A percentile compares a stretch with the other conserved stretches of the same genome.
Evolutionary conservation across 768 basidiomycete species (phyloP).

Genomic region (Tylopilus vinaceipallidus): DNA sequence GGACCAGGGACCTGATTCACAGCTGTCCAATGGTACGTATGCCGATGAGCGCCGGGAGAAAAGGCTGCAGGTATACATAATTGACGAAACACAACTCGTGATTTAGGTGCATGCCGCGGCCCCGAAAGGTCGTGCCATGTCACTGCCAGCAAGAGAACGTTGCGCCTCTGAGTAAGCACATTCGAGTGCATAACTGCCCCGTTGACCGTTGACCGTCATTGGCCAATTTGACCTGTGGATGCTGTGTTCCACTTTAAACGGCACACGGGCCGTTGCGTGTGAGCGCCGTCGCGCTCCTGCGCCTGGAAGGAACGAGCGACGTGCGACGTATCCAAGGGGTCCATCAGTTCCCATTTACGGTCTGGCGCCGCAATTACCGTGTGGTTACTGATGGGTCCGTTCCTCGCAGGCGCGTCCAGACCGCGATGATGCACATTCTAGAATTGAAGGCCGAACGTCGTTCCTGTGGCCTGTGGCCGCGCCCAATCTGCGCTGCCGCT

Average conservation of each 20-base stretch:
- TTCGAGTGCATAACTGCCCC: no score
- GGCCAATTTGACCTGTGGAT: background rate
- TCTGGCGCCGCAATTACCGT: background rate
- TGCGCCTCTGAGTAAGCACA: background rate
- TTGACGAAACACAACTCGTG: background rate
- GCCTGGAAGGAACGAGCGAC: background rate
- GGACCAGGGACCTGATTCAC: background rate
- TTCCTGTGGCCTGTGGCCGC: background rate
- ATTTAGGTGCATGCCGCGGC: conserved; percentile 4
- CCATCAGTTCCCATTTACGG: no score
- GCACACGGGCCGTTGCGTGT: background rate
- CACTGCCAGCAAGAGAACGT: no score
- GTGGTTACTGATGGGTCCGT: background rate
- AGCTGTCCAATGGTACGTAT: no score
- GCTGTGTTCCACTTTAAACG: background rate
- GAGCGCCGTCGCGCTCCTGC: background rate
- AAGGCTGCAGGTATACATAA: no score
- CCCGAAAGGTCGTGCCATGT: no score
- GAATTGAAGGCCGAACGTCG: no score
- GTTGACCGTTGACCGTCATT: no score
- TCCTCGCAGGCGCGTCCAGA: background rate
- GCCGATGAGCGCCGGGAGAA: no score
- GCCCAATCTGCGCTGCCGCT: background rate
- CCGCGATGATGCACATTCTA: no score
- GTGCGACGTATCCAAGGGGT: no score